A percentile compares a stretch with the other conserved stretches of the same genome.
Evolutionary conservation across 352 stramenopile species (phyloP).

Genomic region (Globisporangium megalacanthum): DNA sequence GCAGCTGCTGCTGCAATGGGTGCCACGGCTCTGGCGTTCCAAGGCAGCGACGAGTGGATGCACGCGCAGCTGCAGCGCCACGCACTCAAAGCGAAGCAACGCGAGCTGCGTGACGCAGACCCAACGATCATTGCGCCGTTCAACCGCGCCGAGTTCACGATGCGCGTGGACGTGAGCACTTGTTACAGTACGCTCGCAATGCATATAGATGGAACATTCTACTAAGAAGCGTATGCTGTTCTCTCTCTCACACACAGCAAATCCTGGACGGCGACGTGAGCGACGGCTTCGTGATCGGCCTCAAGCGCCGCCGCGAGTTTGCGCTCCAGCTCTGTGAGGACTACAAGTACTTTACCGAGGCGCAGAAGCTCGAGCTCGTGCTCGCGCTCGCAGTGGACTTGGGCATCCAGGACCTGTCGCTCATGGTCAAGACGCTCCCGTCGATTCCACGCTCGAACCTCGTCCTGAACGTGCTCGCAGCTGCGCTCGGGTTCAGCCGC

Average conservation of each 20-base stretch:
- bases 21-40: slow-evolving; percentile 18
- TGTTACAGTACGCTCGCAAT: too few species aligned
- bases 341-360: slow-evolving; percentile 72
- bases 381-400: slow-evolving; percentile 75
- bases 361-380: slow-evolving; percentile 74
- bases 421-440: slow-evolving; percentile 78
- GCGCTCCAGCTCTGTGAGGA: slow-evolving; percentile 65
- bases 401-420: slow-evolving; percentile 69
- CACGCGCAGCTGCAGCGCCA: slow-evolving; percentile 27
- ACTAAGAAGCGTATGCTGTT: not conserved
- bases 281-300: slow-evolving; percentile 78
- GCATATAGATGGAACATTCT: not conserved
- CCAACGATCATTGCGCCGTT: slow-evolving; percentile 41
- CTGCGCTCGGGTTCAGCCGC: slow-evolving; percentile 68
- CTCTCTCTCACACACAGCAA: slow-evolving; percentile 17
- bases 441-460: slow-evolving; percentile 73
- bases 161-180: slow-evolving; percentile 30
- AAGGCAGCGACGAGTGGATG: slow-evolving; percentile 57
- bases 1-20: not conserved
- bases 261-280: slow-evolving; percentile 61
- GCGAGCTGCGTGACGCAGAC: slow-evolving; percentile 23
- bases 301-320: slow-evolving; percentile 78
- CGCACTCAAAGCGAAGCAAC: slow-evolving; percentile 31
- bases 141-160: slow-evolving; percentile 50
- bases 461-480: slow-evolving; percentile 74